phyloP scores from a whole-genome alignment of 495 filamentous ascomycete genomes.

The Halenospora varia region DNA sequence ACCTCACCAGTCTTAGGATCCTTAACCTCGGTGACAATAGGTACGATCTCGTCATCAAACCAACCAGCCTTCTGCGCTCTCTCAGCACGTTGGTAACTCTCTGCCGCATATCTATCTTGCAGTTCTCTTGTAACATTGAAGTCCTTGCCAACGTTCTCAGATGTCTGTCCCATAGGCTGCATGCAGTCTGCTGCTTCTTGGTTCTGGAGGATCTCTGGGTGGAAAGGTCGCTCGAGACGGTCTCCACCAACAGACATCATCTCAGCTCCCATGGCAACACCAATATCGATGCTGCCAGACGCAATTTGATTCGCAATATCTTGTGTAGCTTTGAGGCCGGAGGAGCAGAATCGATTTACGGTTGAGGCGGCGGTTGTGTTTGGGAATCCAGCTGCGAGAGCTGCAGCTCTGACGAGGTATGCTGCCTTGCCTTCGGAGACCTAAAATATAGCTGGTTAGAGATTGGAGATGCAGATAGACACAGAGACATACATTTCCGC shows the following conservation, averaged over 20 bases:
- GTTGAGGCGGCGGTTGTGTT: constrained; percentile 77
- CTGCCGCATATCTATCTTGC: constrained; percentile 82
- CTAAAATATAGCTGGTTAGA: constrained; percentile 49
- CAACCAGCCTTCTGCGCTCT: constrained; percentile 86
- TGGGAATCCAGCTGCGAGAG: constrained; percentile 90
- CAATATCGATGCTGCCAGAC: constrained; percentile 75
- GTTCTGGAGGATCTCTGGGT: constrained; percentile 64
- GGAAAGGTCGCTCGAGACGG: constrained; percentile 65
- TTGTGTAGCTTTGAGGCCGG: constrained; percentile 89
- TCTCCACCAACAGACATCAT: constrained; percentile 74
- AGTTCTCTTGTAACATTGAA: constrained; percentile 76
- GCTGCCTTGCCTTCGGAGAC: constrained; percentile 82
- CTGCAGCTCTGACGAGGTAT: constrained; percentile 84
- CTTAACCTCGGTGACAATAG: constrained; percentile 76
- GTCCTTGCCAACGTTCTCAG: constrained; percentile 91
- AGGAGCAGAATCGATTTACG: constrained; percentile 95
- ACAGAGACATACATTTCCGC: constrained; percentile 71
- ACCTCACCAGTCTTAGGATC: constrained; percentile 75
- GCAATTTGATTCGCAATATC: constrained; percentile 89
- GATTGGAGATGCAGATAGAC: neutral
- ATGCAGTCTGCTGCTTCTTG: constrained; percentile 83
- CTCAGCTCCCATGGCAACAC: constrained; percentile 85
- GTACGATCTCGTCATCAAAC: constrained; percentile 93
- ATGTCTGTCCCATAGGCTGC: constrained; percentile 97
- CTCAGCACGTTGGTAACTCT: constrained; percentile 84